Conservation (phyloP, 345 rosid genomes). For the Acer yangbiense region DNA sequence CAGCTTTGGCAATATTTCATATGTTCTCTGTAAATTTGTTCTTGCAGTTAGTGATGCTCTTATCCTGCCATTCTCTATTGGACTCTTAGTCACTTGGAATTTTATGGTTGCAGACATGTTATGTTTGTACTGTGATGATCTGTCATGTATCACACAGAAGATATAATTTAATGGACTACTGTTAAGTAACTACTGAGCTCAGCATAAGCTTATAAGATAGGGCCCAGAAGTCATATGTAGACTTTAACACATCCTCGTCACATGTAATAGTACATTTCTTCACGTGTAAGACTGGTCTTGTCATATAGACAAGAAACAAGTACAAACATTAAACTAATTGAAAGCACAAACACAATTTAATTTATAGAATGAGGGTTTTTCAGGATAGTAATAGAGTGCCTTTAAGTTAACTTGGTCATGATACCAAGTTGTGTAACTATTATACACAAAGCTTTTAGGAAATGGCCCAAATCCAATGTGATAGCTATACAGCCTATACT, state of each 20-base stretch:
- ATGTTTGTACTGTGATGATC: not conserved
- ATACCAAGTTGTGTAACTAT: not conserved
- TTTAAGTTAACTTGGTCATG: not conserved
- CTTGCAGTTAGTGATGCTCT: not conserved
- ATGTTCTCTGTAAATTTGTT: slow-evolving; percentile 12
- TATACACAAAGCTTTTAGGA: not conserved
- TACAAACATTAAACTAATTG: not conserved
- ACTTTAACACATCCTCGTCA: not conserved
- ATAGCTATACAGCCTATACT: not conserved
- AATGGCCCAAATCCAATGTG: not conserved
- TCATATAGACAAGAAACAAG: not conserved
- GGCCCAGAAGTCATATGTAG: not conserved
- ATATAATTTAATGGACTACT: not conserved
- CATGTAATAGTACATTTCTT: not conserved
- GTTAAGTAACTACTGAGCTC: not conserved
- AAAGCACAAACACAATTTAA: not conserved
- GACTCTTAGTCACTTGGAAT: not conserved
- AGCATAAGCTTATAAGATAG: not conserved
- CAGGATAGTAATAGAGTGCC: not conserved
- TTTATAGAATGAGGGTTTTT: not conserved
- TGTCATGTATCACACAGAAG: not conserved
- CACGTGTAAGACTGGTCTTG: not conserved
- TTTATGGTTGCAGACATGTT: not conserved
- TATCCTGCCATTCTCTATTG: not conserved
- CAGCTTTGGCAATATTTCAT: not conserved